Conservation (phyloP, 371 early-diverging fungal genomes). For the Mortierella sp. region DNA sequence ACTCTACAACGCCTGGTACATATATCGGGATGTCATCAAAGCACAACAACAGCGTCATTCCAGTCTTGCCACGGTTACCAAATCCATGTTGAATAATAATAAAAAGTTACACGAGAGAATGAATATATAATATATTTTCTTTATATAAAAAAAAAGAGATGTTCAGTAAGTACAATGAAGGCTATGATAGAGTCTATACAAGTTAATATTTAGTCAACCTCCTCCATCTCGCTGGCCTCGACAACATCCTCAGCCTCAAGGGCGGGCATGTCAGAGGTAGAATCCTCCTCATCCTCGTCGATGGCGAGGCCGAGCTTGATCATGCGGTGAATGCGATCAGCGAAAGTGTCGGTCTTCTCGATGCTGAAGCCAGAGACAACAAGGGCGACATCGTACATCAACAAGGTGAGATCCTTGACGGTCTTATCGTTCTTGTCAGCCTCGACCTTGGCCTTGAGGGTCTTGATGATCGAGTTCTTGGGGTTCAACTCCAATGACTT, state of each 20-base stretch:
- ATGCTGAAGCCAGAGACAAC: conserved; percentile 97
- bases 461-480: conserved; percentile 92
- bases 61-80: conserved; percentile 38
- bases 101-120: too few relatives aligned
- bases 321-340: conserved; percentile 98
- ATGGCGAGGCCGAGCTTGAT: conserved; percentile 96
- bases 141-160: background rate
- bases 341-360: conserved; percentile 94
- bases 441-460: conserved; percentile 90
- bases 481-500: conserved; percentile 99
- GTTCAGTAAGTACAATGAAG: background rate
- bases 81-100: conserved; percentile 21
- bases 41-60: conserved; percentile 42
- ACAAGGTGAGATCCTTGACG: conserved; percentile 94
- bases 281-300: conserved; percentile 79
- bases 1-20: conserved; percentile 36
- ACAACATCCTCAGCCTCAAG: conserved; percentile 76
- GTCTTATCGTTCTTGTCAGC: conserved; percentile 97
- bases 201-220: conserved; percentile 88
- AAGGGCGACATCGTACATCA: conserved; percentile 95
- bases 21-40: conserved; percentile 38
- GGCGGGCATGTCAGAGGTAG: conserved; percentile 79
- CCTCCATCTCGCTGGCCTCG: conserved; percentile 96
- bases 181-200: background rate
- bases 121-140: background rate